Percentiles rank a stretch among this genome's conserved stretches.
Conservation (phyloP, 2,329 filamentous ascomycete genomes). For the Arthroderma uncinatum region DNA sequence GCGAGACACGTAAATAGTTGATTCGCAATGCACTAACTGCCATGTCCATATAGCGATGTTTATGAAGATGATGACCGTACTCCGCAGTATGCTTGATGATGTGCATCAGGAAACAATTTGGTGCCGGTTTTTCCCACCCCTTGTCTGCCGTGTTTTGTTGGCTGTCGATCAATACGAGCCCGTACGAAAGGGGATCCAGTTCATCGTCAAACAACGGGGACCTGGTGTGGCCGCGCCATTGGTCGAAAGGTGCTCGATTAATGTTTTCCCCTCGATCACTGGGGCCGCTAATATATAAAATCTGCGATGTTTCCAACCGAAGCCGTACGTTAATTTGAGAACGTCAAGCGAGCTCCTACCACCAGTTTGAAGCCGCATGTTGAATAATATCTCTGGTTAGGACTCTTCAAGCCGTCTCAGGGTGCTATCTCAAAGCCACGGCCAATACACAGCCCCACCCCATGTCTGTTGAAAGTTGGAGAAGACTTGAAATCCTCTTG, state of each 20-base stretch:
- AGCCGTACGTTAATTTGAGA: too few relatives aligned
- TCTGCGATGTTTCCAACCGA: too few relatives aligned
- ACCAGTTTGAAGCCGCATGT: too few relatives aligned
- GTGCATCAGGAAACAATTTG: not conserved
- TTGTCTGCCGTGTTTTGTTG: constrained; percentile 2
- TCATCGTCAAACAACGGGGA: not conserved
- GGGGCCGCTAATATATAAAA: too few relatives aligned
- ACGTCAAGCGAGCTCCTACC: too few relatives aligned
- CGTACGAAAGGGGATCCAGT: not conserved
- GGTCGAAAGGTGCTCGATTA: not conserved
- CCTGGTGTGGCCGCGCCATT: not conserved
- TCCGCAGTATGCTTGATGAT: not conserved
- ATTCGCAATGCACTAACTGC: not conserved
- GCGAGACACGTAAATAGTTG: not conserved
- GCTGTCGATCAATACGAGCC: constrained; percentile 4
- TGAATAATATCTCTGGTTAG: not conserved
- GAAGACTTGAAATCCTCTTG: not conserved
- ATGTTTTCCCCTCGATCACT: too few relatives aligned
- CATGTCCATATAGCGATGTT: not conserved
- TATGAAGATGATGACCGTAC: not conserved
- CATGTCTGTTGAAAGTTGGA: not conserved
- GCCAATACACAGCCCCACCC: constrained; percentile 6
- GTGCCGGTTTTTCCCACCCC: not conserved
- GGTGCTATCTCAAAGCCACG: constrained; percentile 6
- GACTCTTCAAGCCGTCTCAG: constrained; percentile 6